Percentiles rank a stretch among this genome's conserved stretches.
phyloP scores from a whole-genome alignment of 495 filamentous ascomycete genomes.

The Copromyces sp. region DNA sequence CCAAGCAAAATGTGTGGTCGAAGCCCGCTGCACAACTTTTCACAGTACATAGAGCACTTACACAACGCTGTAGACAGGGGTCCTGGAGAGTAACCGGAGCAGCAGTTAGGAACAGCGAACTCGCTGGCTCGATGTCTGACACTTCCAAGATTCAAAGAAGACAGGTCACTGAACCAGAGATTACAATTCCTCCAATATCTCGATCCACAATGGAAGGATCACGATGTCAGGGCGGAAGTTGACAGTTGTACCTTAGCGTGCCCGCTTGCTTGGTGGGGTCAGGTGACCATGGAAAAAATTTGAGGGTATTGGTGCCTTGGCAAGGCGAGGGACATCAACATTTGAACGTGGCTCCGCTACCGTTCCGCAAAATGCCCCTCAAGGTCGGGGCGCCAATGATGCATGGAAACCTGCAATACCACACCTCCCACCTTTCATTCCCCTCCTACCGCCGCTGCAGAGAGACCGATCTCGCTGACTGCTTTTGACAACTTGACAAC shows the following conservation, averaged over 20 bases:
- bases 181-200: neutral
- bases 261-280: slow-evolving; percentile 12
- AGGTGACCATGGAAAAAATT: slow-evolving; percentile 22
- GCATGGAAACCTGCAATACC: slow-evolving; percentile 11
- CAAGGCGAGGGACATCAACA: slow-evolving; percentile 8
- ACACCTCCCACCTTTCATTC: slow-evolving; percentile 9
- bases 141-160: neutral
- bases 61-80: neutral
- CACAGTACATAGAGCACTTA: neutral
- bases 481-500: slow-evolving; percentile 2
- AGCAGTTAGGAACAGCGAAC: neutral
- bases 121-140: neutral
- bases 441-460: slow-evolving; percentile 14
- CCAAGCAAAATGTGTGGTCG: neutral
- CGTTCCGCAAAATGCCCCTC: slow-evolving; percentile 5
- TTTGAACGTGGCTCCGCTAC: neutral
- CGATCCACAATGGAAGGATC: neutral
- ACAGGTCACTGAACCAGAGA: neutral
- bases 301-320: slow-evolving; percentile 11
- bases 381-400: slow-evolving; percentile 8
- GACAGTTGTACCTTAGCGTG: neutral
- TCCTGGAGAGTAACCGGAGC: neutral
- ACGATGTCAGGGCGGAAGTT: neutral
- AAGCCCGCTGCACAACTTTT: neutral
- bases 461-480: slow-evolving; percentile 17